These are phyloP conservation scores for Pichia norvegensis DNA, from an alignment of 1,139 yeast species.

Conservation along the genomic window DNA sequence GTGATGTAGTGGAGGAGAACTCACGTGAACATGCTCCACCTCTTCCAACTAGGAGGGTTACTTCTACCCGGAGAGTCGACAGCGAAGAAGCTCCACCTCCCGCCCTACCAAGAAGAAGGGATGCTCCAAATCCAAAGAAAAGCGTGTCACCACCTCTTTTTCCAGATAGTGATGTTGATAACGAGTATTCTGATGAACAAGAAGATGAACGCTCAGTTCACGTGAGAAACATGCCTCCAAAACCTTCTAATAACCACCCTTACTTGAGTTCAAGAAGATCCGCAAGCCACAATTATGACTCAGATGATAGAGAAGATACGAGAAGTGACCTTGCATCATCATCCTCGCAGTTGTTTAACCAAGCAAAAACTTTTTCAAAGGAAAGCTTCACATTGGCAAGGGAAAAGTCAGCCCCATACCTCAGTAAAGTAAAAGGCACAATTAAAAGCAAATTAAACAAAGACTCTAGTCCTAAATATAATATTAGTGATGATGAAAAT, in stretches of 20 bases:
- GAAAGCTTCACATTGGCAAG: constrained; percentile 11
- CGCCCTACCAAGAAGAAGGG: constrained; percentile 6
- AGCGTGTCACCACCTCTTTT: neutral
- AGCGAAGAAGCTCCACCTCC: neutral
- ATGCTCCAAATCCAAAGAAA: neutral
- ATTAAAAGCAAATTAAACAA: constrained; percentile 5
- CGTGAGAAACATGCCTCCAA: constrained; percentile 2
- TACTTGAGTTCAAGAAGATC: neutral
- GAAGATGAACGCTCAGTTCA: constrained; percentile 11
- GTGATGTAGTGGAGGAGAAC: neutral
- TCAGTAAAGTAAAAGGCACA: constrained; percentile 13
- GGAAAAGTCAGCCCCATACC: constrained; percentile 13
- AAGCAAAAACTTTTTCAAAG: constrained; percentile 12
- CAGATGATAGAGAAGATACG: neutral
- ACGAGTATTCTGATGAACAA: constrained; percentile 2
- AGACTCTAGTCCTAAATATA: neutral
- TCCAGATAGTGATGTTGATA: constrained; percentile 3
- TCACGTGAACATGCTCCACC: neutral
- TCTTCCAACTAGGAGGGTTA: neutral
- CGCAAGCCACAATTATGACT: neutral
- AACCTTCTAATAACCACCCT: neutral
- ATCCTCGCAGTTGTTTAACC: constrained; percentile 9
- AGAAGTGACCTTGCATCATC: neutral
- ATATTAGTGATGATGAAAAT: constrained; percentile 1
- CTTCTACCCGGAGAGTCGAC: neutral